Evolutionary conservation across 164 flowering plant genomes (phyloP).

Genomic region (grape (Vitis vinifera)): DNA sequence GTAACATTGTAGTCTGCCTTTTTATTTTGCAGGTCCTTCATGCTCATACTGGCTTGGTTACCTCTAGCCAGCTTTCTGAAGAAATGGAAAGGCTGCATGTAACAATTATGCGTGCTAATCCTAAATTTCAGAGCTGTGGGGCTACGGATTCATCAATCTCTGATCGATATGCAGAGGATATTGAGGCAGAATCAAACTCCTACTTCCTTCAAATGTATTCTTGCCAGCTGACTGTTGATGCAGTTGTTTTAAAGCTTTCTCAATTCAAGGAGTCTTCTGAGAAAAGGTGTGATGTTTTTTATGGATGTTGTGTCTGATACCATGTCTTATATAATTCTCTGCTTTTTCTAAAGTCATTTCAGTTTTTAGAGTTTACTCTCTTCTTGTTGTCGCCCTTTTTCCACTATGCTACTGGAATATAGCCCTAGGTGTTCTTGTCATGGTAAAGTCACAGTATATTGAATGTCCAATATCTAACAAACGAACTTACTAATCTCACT

Average conservation of each 20-base stretch:
- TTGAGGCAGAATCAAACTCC: constrained; percentile 83
- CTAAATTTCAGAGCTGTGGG: constrained; percentile 55
- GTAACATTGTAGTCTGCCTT: neutral
- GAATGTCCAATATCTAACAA: too few relatives aligned
- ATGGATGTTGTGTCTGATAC: neutral
- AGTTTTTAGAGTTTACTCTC: too few relatives aligned
- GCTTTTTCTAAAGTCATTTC: neutral
- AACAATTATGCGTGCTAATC: constrained; percentile 35
- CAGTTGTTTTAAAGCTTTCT: constrained; percentile 86
- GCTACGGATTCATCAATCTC: constrained; percentile 53
- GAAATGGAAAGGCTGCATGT: constrained; percentile 67
- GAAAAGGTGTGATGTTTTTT: constrained; percentile 46
- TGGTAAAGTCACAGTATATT: too few relatives aligned
- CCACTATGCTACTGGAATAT: too few relatives aligned
- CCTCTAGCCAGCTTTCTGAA: constrained; percentile 54
- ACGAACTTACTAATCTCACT: too few relatives aligned
- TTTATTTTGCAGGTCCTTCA: constrained; percentile 64
- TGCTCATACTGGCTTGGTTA: constrained; percentile 45
- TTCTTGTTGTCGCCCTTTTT: too few relatives aligned
- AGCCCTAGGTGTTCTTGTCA: too few relatives aligned
- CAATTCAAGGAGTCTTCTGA: constrained; percentile 82
- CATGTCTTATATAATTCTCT: neutral
- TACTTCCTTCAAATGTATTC: constrained; percentile 86
- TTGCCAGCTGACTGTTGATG: constrained; percentile 68
- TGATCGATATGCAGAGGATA: constrained; percentile 67